Percentiles rank a stretch among this genome's conserved stretches.
These are phyloP conservation scores for Candida hispaniensis DNA, from an alignment of 805 yeast genomes.

Conservation along the genomic window DNA sequence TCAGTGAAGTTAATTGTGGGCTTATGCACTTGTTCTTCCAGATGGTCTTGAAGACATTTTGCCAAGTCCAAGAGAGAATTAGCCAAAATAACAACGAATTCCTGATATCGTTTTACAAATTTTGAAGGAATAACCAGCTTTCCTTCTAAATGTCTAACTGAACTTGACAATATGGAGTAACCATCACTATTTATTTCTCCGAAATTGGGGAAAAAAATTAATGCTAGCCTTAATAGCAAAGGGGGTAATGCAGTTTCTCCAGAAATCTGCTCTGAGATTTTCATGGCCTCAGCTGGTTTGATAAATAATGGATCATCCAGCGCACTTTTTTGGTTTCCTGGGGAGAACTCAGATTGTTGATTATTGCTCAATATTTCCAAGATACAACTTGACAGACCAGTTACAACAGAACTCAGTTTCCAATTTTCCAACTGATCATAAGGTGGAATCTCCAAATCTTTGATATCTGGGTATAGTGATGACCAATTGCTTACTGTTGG, in stretches of 20 bases:
- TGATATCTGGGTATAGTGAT: too few species aligned
- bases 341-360: conserved; percentile 1
- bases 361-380: conserved; percentile 13
- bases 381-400: too few species aligned
- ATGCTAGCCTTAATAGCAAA: conserved; percentile 3
- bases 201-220: conserved; percentile 1
- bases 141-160: conserved; percentile 17
- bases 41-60: conserved; percentile 28
- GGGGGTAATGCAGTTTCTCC: conserved; percentile 13
- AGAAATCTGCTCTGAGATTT: conserved; percentile 3
- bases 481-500: too few species aligned
- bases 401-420: too few species aligned
- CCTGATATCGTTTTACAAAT: too few species aligned
- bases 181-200: conserved; percentile 3
- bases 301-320: neutral
- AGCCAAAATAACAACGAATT: too few species aligned
- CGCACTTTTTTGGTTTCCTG: neutral
- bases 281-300: conserved; percentile 10
- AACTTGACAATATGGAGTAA: conserved; percentile 1
- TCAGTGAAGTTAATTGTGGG: too few species aligned
- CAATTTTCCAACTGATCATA: too few species aligned
- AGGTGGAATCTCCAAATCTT: too few species aligned
- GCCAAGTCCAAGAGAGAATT: conserved; percentile 29
- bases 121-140: conserved; percentile 20
- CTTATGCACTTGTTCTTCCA: too few species aligned